Conservation (phyloP, 495 filamentous ascomycete species). For the Penicillium lividum region DNA sequence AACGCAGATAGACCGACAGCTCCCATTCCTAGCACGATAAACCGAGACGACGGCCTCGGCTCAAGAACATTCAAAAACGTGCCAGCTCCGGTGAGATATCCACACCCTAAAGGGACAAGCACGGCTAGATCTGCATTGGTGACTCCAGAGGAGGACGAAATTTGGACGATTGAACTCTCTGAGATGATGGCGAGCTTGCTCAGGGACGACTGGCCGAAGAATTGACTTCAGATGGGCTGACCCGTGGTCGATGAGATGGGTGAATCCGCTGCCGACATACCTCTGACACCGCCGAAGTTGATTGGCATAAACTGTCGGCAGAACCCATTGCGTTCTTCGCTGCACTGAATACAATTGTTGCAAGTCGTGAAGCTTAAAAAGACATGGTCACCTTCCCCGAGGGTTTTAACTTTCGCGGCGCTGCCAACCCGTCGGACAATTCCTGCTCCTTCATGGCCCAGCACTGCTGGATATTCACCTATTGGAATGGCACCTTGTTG, state of each 20-base stretch:
- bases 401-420: background rate
- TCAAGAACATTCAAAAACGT: background rate
- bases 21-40: background rate
- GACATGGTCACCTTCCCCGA: background rate
- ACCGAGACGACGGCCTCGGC: background rate
- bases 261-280: constrained; percentile 13
- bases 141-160: background rate
- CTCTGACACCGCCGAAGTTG: constrained; percentile 41
- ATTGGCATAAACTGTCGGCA: constrained; percentile 35
- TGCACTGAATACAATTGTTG: background rate
- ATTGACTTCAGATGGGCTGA: constrained; percentile 35
- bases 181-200: constrained; percentile 35
- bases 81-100: background rate
- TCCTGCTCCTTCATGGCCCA: background rate
- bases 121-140: background rate
- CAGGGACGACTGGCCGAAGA: constrained; percentile 49
- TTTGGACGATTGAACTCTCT: background rate
- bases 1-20: background rate
- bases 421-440: background rate
- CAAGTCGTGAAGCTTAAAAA: background rate
- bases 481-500: background rate
- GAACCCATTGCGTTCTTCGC: constrained; percentile 12
- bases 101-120: background rate
- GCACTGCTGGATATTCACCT: background rate
- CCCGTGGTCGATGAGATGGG: constrained; percentile 30